Conservation (phyloP, 2,329 filamentous ascomycete genomes). For the Furcasterigmium furcatum region DNA sequence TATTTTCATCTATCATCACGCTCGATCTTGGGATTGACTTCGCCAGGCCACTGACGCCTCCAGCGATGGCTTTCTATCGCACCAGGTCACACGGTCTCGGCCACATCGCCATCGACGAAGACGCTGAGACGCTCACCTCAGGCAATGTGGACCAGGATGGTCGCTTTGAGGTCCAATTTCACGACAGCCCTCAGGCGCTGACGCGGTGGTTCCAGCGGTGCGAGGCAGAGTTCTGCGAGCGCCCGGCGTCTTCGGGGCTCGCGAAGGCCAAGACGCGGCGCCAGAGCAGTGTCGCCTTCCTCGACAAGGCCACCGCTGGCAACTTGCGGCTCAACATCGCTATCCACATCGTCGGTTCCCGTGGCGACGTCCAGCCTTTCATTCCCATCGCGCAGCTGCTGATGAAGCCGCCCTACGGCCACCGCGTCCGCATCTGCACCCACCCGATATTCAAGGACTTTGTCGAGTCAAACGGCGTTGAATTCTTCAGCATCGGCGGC, state of each 20-base stretch:
- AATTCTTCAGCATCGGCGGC: conserved; percentile 56
- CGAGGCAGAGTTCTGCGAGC: conserved; percentile 8
- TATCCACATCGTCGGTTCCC: conserved; percentile 27
- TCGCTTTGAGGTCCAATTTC: conserved; percentile 25
- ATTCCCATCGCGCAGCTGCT: conserved; percentile 50
- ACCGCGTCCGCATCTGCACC: conserved; percentile 55
- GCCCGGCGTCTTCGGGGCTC: not conserved
- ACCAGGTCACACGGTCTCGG: conserved; percentile 21
- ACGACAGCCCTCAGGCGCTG: conserved; percentile 20
- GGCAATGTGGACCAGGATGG: conserved; percentile 23
- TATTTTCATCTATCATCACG: too few species aligned
- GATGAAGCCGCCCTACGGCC: conserved; percentile 32
- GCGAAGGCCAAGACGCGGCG: conserved; percentile 1
- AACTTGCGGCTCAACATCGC: conserved; percentile 23
- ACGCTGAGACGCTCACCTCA: conserved; percentile 14
- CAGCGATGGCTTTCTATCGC: conserved; percentile 23
- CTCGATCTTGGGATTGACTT: too few species aligned
- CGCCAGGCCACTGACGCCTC: too few species aligned
- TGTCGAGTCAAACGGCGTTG: conserved; percentile 46
- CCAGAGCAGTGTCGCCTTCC: conserved; percentile 4
- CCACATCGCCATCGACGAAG: conserved; percentile 19
- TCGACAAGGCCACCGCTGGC: conserved; percentile 2
- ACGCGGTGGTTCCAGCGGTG: conserved; percentile 20
- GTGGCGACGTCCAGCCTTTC: conserved; percentile 45
- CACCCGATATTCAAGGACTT: conserved; percentile 52